phyloP scores from a whole-genome alignment of 768 basidiomycete species.

The Lactarius sp. region DNA sequence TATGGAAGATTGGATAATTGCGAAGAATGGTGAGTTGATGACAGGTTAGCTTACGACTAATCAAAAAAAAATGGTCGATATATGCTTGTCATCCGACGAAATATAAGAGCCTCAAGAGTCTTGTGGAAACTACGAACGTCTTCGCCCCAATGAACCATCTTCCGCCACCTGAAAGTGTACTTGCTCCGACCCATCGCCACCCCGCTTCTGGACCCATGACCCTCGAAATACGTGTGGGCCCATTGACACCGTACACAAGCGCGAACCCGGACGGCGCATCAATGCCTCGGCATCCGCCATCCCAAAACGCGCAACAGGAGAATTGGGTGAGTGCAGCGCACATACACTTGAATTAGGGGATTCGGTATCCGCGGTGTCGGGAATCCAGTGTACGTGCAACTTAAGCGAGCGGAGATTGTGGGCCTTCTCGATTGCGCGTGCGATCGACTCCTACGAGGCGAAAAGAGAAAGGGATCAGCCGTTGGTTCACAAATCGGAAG shows the following conservation, averaged over 20 bases:
- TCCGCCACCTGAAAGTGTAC: conserved; percentile 18
- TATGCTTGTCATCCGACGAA: conserved; percentile 2
- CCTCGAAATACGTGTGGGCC: conserved; percentile 21
- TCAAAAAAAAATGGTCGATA: conserved; percentile 6
- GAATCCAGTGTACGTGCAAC: conserved; percentile 26
- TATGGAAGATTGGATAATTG: not conserved
- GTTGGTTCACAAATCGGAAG: not conserved
- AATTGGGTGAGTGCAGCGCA: conserved; percentile 18
- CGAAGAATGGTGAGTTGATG: not conserved
- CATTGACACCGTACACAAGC: conserved; percentile 22
- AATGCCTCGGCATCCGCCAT: conserved; percentile 20
- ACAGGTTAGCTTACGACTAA: not conserved
- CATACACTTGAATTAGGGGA: not conserved
- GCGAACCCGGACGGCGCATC: conserved; percentile 23
- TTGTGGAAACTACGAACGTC: not conserved
- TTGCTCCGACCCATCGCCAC: conserved; percentile 3
- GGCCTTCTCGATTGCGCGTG: conserved; percentile 22
- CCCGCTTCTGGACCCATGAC: conserved; percentile 13
- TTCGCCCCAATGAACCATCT: not conserved
- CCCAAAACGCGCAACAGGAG: conserved; percentile 24
- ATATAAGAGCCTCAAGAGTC: not conserved
- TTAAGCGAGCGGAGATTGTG: conserved; percentile 24
- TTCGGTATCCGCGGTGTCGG: not conserved
- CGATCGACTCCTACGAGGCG: conserved; percentile 20
- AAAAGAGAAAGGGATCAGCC: not conserved